phyloP scores from a whole-genome alignment of 139 green algal genomes.

The Spirogloea muscicola region DNA sequence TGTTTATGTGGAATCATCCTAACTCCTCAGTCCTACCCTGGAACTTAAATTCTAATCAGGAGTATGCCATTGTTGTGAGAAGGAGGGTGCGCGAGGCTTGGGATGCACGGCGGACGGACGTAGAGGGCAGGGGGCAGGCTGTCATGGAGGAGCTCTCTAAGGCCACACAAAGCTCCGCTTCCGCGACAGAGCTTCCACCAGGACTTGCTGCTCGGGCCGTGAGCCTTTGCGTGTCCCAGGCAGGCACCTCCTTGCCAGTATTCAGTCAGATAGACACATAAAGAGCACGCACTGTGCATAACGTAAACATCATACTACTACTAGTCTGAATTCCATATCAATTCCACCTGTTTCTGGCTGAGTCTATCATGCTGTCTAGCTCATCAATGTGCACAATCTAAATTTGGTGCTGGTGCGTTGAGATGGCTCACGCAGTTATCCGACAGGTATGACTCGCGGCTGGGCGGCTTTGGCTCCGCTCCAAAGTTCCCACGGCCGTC shows the following conservation, averaged over 20 bases:
- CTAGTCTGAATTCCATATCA: too few species aligned
- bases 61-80: neutral
- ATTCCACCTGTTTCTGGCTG: too few species aligned
- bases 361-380: too few species aligned
- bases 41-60: too few species aligned
- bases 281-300: too few species aligned
- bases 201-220: constrained; percentile 1
- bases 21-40: too few species aligned
- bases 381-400: too few species aligned
- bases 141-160: constrained; percentile 63
- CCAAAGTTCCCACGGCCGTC: constrained; percentile 85
- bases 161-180: neutral
- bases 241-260: too few species aligned
- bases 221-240: neutral
- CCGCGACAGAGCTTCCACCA: neutral
- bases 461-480: constrained; percentile 73
- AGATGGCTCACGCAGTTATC: constrained; percentile 52
- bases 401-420: too few species aligned
- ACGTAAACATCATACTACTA: too few species aligned
- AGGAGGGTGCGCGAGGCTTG: constrained; percentile 50
- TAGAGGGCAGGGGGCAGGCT: constrained; percentile 51
- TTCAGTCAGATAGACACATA: too few species aligned
- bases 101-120: constrained; percentile 42
- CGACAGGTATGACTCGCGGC: constrained; percentile 59
- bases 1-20: too few species aligned